phyloP scores from a whole-genome alignment of 257 asterid species.

The Gynochthodes officinalis region DNA sequence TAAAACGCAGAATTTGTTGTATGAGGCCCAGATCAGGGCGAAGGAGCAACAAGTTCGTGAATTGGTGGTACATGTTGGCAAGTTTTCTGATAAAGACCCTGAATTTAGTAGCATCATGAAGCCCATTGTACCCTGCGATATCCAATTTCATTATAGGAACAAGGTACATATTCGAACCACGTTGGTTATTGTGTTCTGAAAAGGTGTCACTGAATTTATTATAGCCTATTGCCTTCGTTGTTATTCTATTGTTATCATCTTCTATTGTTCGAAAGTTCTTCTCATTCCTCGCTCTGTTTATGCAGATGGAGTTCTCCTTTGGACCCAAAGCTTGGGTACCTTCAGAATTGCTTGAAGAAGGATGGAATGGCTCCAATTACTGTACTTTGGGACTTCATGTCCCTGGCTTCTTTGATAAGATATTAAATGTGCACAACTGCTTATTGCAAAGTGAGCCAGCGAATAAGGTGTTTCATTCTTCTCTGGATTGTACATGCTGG shows the following conservation, averaged over 20 bases:
- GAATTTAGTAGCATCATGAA: constrained; percentile 53
- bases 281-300: constrained; percentile 14
- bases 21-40: constrained; percentile 76
- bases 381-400: constrained; percentile 92
- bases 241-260: background rate
- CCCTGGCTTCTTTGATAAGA: constrained; percentile 94
- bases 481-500: background rate
- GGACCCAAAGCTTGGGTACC: constrained; percentile 89
- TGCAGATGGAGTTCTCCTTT: constrained; percentile 95
- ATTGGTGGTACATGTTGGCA: constrained; percentile 72
- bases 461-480: constrained; percentile 48
- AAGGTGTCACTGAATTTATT: background rate
- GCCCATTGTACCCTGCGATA: constrained; percentile 88
- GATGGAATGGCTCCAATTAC: constrained; percentile 35
- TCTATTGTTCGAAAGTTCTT: constrained; percentile 5
- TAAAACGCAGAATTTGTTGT: constrained; percentile 76
- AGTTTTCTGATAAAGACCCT: constrained; percentile 51
- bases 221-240: background rate
- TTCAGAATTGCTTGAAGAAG: constrained; percentile 50
- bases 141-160: constrained; percentile 84
- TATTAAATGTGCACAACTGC: constrained; percentile 72
- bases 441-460: constrained; percentile 82
- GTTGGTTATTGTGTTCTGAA: too few relatives aligned
- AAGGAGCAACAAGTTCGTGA: constrained; percentile 88
- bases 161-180: constrained; percentile 50